phyloP scores from a whole-genome alignment of 352 stramenopile genomes.

The Blastocystis sp. region DNA sequence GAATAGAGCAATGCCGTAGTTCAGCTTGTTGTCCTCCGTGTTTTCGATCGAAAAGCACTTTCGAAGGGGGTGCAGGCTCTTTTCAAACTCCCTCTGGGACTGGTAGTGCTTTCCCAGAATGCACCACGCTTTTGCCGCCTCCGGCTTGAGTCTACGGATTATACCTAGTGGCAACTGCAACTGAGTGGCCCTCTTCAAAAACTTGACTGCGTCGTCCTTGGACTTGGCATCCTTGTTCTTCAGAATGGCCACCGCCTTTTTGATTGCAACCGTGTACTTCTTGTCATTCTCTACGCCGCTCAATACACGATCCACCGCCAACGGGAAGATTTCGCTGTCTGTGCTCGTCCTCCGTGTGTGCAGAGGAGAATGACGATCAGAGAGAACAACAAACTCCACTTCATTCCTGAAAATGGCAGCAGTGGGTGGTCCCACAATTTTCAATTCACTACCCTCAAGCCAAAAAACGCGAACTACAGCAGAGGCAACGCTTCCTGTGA shows the following conservation, averaged over 20 bases:
- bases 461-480: too few species aligned
- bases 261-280: conserved; percentile 33
- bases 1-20: conserved; percentile 38
- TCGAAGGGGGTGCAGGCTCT: conserved; percentile 13
- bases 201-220: conserved; percentile 44
- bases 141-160: conserved; percentile 5
- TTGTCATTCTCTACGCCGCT: conserved; percentile 19
- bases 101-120: conserved; percentile 65
- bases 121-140: conserved; percentile 34
- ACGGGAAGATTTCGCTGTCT: not conserved
- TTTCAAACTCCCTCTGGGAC: conserved; percentile 24
- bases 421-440: too few species aligned
- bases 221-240: conserved; percentile 57
- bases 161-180: not conserved
- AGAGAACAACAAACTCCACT: not conserved
- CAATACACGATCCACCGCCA: not conserved
- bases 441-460: too few species aligned
- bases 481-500: too few species aligned
- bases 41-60: conserved; percentile 41
- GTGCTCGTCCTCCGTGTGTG: not conserved
- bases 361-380: not conserved
- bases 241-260: conserved; percentile 55
- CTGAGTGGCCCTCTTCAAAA: conserved; percentile 33
- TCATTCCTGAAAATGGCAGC: not conserved
- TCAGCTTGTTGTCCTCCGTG: not conserved